Conservation (phyloP, 2,329 filamentous ascomycete species). For the Claviceps sp. region DNA sequence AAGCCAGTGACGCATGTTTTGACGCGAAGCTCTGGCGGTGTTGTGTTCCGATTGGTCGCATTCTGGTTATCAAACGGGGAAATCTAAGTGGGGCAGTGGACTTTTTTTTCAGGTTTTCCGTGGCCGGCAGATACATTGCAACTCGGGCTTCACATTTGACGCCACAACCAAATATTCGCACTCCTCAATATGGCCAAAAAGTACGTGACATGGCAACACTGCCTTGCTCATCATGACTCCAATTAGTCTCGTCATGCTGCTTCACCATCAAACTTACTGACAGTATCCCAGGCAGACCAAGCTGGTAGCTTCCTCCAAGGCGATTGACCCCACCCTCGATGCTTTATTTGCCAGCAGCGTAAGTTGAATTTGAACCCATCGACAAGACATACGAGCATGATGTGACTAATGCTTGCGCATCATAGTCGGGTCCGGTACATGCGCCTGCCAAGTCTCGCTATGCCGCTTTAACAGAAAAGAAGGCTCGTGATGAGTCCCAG, state of each 20-base stretch:
- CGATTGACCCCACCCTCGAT: conserved; percentile 54
- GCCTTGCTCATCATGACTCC: background rate
- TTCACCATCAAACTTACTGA: conserved; percentile 8
- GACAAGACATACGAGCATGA: background rate
- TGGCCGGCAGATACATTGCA: background rate
- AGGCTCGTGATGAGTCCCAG: conserved; percentile 12
- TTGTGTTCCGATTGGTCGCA: background rate
- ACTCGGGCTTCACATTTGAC: background rate
- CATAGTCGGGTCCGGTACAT: conserved; percentile 38
- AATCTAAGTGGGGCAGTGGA: background rate
- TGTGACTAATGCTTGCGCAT: background rate
- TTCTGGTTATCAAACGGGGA: background rate
- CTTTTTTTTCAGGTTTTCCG: background rate
- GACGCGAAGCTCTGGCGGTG: conserved; percentile 10
- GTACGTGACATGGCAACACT: conserved; percentile 6
- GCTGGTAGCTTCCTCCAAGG: conserved; percentile 34
- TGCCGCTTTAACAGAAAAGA: conserved; percentile 21
- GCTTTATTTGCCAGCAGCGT: conserved; percentile 63
- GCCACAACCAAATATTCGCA: background rate
- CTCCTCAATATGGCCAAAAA: conserved; percentile 11
- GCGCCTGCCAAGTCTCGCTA: conserved; percentile 33
- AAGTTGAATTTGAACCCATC: conserved; percentile 23
- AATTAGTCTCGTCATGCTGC: background rate
- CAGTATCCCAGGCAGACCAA: conserved; percentile 20
- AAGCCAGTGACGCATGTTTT: conserved; percentile 21